phyloP scores from a whole-genome alignment of 2,329 filamentous ascomycete genomes.

The Trichophyton benhamiae region DNA sequence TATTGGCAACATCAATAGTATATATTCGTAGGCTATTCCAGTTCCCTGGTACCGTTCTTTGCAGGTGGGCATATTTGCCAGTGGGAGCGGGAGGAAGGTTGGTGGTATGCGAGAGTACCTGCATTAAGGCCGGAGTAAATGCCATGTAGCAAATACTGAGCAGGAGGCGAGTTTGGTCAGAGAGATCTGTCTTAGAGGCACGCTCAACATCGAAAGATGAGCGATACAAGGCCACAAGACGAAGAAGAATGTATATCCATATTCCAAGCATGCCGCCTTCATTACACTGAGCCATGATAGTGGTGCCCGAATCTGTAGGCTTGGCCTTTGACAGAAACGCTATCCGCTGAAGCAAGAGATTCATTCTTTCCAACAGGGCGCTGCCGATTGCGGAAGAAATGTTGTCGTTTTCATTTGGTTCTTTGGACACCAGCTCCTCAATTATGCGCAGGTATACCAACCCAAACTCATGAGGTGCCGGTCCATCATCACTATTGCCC shows the following conservation, averaged over 20 bases:
- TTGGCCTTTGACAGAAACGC: conserved; percentile 20
- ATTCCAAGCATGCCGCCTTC: conserved; percentile 21
- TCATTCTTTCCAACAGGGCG: conserved; percentile 31
- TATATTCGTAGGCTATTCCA: conserved; percentile 29
- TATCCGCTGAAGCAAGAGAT: conserved; percentile 27
- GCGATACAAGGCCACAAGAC: conserved; percentile 31
- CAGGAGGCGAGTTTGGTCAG: conserved; percentile 27
- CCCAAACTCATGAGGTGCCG: conserved; percentile 21
- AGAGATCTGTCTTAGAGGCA: conserved; percentile 18
- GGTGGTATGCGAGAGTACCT: conserved; percentile 22
- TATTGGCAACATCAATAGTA: conserved; percentile 34
- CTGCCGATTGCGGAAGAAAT: conserved; percentile 20
- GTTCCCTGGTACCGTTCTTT: conserved; percentile 18
- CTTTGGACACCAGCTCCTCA: conserved; percentile 28
- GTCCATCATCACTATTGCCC: conserved; percentile 1
- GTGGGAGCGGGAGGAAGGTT: conserved; percentile 19
- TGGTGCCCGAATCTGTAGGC: conserved; percentile 14
- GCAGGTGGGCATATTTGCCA: conserved; percentile 13
- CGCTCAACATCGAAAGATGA: conserved; percentile 22
- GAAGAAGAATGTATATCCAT: conserved; percentile 32
- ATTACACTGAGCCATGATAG: conserved; percentile 9
- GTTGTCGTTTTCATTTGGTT: conserved; percentile 25
- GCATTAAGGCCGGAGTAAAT: conserved; percentile 26
- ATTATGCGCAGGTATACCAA: conserved; percentile 29
- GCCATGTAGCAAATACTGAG: conserved; percentile 31